These are phyloP conservation scores for Coffea eugenioides DNA, from an alignment of 257 asterid species.

Conservation along the genomic window DNA sequence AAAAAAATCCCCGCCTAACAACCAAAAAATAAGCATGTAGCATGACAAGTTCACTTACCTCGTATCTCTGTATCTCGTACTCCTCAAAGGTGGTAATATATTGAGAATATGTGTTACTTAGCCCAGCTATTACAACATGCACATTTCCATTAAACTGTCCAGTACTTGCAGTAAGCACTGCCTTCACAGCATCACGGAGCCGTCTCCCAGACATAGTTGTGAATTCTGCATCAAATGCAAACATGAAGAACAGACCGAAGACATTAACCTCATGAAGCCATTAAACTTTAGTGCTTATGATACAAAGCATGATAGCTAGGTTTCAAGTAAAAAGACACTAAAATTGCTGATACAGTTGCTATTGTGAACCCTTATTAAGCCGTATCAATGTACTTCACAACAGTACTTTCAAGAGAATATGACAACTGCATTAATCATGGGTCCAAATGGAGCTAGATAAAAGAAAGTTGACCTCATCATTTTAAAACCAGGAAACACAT, in stretches of 20 bases:
- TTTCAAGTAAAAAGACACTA: neutral
- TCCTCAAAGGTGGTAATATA: conserved; percentile 90
- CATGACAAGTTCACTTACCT: conserved; percentile 49
- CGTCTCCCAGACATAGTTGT: conserved; percentile 99
- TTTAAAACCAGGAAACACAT: neutral
- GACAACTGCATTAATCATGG: neutral
- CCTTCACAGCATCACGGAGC: conserved; percentile 85
- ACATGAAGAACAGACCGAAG: neutral
- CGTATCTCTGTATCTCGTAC: conserved; percentile 92
- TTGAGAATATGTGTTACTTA: conserved; percentile 93
- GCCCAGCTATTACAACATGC: conserved; percentile 91
- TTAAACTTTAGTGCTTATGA: neutral
- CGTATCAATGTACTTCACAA: neutral
- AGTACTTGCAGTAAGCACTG: conserved; percentile 45
- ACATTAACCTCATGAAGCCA: neutral
- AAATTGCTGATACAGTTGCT: neutral
- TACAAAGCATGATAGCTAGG: neutral
- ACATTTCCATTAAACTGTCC: conserved; percentile 51
- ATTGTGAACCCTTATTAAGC: neutral
- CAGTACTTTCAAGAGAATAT: neutral
- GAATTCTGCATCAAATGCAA: conserved; percentile 52
- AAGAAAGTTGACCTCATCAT: neutral
- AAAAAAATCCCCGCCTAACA: neutral
- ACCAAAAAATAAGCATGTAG: neutral
- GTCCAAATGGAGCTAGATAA: neutral